phyloP scores from a whole-genome alignment of 306 rosid species.

The Glycine tomentella region DNA sequence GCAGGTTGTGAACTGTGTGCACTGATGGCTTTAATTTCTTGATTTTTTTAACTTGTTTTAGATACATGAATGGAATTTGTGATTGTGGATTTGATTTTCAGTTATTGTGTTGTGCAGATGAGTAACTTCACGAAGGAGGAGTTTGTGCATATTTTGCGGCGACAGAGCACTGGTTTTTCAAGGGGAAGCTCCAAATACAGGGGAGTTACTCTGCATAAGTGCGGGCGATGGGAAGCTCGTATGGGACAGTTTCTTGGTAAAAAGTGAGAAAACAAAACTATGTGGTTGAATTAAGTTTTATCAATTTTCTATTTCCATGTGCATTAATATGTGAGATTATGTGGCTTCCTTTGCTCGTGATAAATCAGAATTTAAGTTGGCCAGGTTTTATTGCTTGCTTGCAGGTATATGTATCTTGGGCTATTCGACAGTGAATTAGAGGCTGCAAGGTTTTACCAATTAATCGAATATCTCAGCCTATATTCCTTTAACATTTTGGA shows the following conservation, averaged over 20 bases:
- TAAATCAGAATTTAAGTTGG: constrained; percentile 46
- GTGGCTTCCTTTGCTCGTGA: neutral
- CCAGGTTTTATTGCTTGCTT: constrained; percentile 54
- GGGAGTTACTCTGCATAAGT: constrained; percentile 95
- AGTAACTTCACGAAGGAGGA: constrained; percentile 81
- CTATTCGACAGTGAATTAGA: constrained; percentile 91
- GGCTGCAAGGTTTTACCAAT: constrained; percentile 86
- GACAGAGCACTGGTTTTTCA: constrained; percentile 93
- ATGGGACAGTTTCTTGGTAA: constrained; percentile 97
- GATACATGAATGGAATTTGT: neutral
- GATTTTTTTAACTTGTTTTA: neutral
- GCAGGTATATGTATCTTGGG: constrained; percentile 96
- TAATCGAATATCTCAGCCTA: constrained; percentile 23
- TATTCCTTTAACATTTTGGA: constrained; percentile 30
- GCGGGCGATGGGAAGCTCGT: constrained; percentile 98
- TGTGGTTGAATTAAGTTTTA: constrained; percentile 30
- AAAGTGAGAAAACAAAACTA: constrained; percentile 59
- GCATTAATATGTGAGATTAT: neutral
- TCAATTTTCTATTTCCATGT: neutral
- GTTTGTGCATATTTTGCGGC: constrained; percentile 86
- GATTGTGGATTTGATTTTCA: neutral
- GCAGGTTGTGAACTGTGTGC: constrained; percentile 60
- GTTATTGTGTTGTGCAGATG: constrained; percentile 60
- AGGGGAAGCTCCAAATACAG: constrained; percentile 93
- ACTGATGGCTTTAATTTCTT: neutral